Evolutionary conservation across 129 eudicot species (phyloP).

Genomic region (Mikania micrantha): DNA sequence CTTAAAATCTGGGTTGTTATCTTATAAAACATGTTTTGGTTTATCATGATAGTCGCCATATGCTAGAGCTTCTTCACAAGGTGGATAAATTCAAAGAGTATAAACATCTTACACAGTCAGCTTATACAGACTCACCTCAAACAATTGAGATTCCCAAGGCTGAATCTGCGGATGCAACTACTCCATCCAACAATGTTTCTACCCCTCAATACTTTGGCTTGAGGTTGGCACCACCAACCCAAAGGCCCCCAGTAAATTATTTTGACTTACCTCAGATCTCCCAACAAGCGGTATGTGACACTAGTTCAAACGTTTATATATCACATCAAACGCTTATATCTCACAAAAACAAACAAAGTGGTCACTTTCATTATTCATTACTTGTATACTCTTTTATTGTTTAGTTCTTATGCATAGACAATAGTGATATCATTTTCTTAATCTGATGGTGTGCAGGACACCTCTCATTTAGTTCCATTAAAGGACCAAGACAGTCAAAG

Average conservation of each 20-base stretch:
- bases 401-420: neutral
- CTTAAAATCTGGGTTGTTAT: neutral
- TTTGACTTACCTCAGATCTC: constrained; percentile 35
- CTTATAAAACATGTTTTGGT: constrained; percentile 3
- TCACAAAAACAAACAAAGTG: neutral
- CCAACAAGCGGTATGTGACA: constrained; percentile 33
- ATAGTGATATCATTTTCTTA: constrained; percentile 14
- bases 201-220: constrained; percentile 42
- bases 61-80: constrained; percentile 57
- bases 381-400: neutral
- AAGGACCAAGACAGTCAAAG: constrained; percentile 29
- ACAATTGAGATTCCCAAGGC: constrained; percentile 30
- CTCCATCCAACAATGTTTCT: constrained; percentile 25
- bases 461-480: constrained; percentile 12
- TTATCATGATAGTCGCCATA: constrained; percentile 35
- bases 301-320: constrained; percentile 7
- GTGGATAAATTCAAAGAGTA: constrained; percentile 39
- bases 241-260: constrained; percentile 23
- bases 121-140: constrained; percentile 29
- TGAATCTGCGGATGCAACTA: constrained; percentile 31
- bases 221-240: constrained; percentile 42
- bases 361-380: neutral
- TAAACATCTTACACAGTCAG: constrained; percentile 28
- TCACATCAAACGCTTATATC: no score
- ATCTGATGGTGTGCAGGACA: constrained; percentile 28